phyloP scores from a whole-genome alignment of 371 early-diverging fungal species.

The Nosema bombycis region DNA sequence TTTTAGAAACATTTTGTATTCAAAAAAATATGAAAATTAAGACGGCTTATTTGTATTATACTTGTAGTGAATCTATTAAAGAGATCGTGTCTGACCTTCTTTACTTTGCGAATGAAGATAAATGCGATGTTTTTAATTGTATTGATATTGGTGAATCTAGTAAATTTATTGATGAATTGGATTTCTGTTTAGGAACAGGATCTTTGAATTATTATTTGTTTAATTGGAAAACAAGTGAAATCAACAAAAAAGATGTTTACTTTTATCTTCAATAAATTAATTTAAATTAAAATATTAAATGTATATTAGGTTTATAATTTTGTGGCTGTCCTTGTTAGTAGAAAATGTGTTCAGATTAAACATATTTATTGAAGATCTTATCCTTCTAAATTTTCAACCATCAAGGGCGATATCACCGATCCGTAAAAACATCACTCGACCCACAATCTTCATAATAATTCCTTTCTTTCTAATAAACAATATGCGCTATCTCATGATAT shows the following conservation, averaged over 20 bases:
- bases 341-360: too few species aligned
- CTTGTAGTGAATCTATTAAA: slow-evolving; percentile 15
- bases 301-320: too few species aligned
- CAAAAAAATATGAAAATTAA: slow-evolving; percentile 38
- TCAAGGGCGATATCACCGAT: too few species aligned
- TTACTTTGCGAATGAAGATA: slow-evolving; percentile 28
- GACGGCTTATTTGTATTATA: slow-evolving; percentile 59
- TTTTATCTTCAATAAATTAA: slow-evolving; percentile 33
- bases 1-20: slow-evolving; percentile 45
- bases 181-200: slow-evolving; percentile 57
- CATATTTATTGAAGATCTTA: too few species aligned
- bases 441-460: too few species aligned
- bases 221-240: slow-evolving; percentile 52
- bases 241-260: slow-evolving; percentile 26
- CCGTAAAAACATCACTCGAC: too few species aligned
- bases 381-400: too few species aligned
- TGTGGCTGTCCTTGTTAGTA: too few species aligned
- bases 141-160: slow-evolving; percentile 40
- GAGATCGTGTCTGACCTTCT: slow-evolving; percentile 37
- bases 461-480: too few species aligned
- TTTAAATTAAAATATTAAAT: too few species aligned
- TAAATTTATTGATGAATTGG: slow-evolving; percentile 25
- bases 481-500: too few species aligned
- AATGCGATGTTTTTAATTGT: slow-evolving; percentile 56
- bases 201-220: slow-evolving; percentile 61